phyloP scores from a whole-genome alignment of 306 rosid species.

The Potentilla sterilis region DNA sequence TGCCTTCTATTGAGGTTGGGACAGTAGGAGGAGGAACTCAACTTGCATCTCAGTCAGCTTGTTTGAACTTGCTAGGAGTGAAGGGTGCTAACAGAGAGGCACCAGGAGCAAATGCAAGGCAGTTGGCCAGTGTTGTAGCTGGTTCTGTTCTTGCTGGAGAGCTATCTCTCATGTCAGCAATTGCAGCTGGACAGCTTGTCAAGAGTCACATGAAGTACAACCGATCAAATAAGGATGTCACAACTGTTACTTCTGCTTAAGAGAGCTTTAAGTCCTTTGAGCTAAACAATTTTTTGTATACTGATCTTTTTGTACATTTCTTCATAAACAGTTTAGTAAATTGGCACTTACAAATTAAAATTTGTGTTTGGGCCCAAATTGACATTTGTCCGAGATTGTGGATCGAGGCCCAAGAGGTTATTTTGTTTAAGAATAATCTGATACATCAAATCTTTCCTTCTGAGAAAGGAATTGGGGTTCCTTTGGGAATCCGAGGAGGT shows the following conservation, averaged over 20 bases:
- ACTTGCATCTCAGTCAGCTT: slow-evolving; percentile 86
- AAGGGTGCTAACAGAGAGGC: slow-evolving; percentile 80
- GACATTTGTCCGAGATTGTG: no score
- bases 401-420: no score
- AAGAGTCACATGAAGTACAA: slow-evolving; percentile 81
- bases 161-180: slow-evolving; percentile 83
- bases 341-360: background rate
- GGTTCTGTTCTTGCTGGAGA: slow-evolving; percentile 87
- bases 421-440: no score
- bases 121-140: slow-evolving; percentile 60
- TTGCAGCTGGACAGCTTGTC: slow-evolving; percentile 83
- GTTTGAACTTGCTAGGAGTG: slow-evolving; percentile 77
- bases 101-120: slow-evolving; percentile 67
- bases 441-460: no score
- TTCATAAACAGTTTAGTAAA: background rate
- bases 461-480: no score
- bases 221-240: slow-evolving; percentile 59
- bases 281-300: background rate
- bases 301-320: background rate
- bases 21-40: slow-evolving; percentile 98
- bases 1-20: slow-evolving; percentile 87
- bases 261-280: background rate
- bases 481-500: no score
- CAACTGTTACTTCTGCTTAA: slow-evolving; percentile 33
- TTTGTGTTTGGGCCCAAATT: no score